phyloP scores from a whole-genome alignment of 805 yeast species.

The Saccharomycopsis sp. region DNA sequence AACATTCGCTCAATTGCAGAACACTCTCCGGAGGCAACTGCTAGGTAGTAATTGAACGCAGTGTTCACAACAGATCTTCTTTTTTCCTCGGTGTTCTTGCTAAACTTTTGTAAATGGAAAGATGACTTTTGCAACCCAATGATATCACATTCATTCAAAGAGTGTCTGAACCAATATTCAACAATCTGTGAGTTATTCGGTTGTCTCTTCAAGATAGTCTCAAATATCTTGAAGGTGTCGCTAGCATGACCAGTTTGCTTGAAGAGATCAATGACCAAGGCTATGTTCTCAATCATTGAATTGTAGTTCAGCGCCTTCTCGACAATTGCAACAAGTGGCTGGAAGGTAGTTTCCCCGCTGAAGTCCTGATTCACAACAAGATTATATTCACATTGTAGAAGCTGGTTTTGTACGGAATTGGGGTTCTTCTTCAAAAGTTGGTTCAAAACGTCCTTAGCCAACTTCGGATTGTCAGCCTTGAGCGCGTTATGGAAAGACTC shows the following conservation, averaged over 20 bases:
- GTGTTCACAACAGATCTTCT: conserved; percentile 24
- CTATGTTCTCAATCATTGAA: conserved; percentile 21
- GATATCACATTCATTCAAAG: conserved; percentile 10
- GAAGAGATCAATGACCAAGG: conserved; percentile 28
- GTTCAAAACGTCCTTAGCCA: conserved; percentile 29
- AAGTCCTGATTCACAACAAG: conserved; percentile 23
- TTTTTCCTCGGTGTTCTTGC: not conserved
- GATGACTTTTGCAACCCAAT: conserved; percentile 18
- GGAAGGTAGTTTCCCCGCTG: conserved; percentile 3
- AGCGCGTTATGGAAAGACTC: conserved; percentile 25
- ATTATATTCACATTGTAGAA: conserved; percentile 26
- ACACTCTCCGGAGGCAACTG: conserved; percentile 26
- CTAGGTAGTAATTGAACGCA: conserved; percentile 43
- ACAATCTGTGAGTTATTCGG: conserved; percentile 24
- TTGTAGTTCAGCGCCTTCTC: conserved; percentile 9
- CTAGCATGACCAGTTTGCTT: conserved; percentile 21
- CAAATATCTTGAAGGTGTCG: conserved; percentile 31
- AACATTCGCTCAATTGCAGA: conserved; percentile 39
- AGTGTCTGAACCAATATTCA: conserved; percentile 11
- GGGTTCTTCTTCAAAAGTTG: conserved; percentile 31
- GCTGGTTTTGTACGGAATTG: conserved; percentile 29
- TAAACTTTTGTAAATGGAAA: conserved; percentile 16
- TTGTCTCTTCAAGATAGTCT: conserved; percentile 30
- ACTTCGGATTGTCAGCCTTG: conserved; percentile 29
- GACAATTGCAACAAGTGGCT: conserved; percentile 3